Percentiles rank a stretch among this genome's conserved stretches.
phyloP scores from a whole-genome alignment of 2,329 filamentous ascomycete species.

The Pseudopyricularia javanii region DNA sequence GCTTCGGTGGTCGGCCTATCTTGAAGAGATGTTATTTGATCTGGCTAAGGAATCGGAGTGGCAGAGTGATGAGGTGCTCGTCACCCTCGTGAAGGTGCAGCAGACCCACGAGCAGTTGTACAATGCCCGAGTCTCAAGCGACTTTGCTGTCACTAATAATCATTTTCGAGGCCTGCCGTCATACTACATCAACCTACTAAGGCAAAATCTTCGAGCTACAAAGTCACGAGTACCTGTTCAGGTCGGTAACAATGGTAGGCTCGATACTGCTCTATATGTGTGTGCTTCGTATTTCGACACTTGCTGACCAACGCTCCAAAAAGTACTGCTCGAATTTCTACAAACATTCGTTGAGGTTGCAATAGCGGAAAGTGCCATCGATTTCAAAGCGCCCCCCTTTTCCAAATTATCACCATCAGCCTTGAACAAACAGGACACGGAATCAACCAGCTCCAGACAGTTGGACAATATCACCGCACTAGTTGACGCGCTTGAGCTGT shows the following conservation, averaged over 20 bases:
- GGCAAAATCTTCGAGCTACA: slow-evolving; percentile 12
- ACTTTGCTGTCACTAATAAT: background rate
- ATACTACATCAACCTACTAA: slow-evolving; percentile 13
- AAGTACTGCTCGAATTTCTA: slow-evolving; percentile 22
- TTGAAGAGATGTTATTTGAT: slow-evolving; percentile 41
- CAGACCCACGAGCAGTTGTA: slow-evolving; percentile 22
- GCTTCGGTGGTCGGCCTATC: slow-evolving; percentile 43
- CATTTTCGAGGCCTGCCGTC: slow-evolving; percentile 6
- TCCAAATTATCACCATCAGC: background rate
- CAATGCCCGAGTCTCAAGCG: slow-evolving; percentile 10
- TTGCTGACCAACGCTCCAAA: background rate
- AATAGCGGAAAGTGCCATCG: slow-evolving; percentile 21
- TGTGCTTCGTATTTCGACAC: too few species aligned
- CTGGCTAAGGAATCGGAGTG: slow-evolving; percentile 32
- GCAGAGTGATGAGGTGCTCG: slow-evolving; percentile 35
- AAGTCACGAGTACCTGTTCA: slow-evolving; percentile 11
- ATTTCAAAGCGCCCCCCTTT: background rate
- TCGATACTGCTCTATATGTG: slow-evolving; percentile 1
- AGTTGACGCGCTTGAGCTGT: slow-evolving; percentile 17
- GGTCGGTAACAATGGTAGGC: slow-evolving; percentile 11
- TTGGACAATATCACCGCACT: slow-evolving; percentile 12
- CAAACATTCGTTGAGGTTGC: slow-evolving; percentile 21
- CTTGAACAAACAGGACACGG: background rate
- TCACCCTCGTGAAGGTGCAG: slow-evolving; percentile 26
- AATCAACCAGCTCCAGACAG: slow-evolving; percentile 6